Evolutionary conservation across 495 filamentous ascomycete species (phyloP).

Genomic region (Trichoderma gamsii): DNA sequence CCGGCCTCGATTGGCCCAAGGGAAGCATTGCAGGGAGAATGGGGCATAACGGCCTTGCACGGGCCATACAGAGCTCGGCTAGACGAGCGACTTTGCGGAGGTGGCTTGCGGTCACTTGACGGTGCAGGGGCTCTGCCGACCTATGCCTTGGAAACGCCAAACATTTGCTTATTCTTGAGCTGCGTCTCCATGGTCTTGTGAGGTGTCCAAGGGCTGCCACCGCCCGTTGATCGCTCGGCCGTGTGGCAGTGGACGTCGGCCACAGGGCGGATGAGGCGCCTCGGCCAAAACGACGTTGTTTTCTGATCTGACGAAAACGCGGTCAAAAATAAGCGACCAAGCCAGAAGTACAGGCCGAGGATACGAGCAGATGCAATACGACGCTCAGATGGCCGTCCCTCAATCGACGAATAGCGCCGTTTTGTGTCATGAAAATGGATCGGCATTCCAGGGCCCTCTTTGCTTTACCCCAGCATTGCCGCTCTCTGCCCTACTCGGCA

Average conservation of each 20-base stretch:
- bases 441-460: not conserved
- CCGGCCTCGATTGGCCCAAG: no score
- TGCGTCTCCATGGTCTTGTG: not conserved
- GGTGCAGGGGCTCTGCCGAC: not conserved
- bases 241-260: no score
- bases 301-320: not conserved
- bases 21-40: no score
- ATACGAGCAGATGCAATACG: not conserved
- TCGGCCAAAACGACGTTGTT: not conserved
- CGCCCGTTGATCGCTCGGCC: no score
- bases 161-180: not conserved
- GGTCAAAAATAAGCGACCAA: not conserved
- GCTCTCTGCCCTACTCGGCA: not conserved
- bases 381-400: not conserved
- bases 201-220: not conserved
- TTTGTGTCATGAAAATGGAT: not conserved
- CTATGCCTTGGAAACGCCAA: not conserved
- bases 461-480: not conserved
- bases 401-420: not conserved
- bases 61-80: not conserved
- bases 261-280: no score
- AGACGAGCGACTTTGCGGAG: not conserved
- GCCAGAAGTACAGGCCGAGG: not conserved
- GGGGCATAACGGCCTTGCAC: not conserved
- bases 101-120: constrained; percentile 11